Evolutionary conservation across 106 monocot genomes (phyloP), one percentile per base, ranked within the genome.

Genomic region (Chionographis japonica): DNA sequence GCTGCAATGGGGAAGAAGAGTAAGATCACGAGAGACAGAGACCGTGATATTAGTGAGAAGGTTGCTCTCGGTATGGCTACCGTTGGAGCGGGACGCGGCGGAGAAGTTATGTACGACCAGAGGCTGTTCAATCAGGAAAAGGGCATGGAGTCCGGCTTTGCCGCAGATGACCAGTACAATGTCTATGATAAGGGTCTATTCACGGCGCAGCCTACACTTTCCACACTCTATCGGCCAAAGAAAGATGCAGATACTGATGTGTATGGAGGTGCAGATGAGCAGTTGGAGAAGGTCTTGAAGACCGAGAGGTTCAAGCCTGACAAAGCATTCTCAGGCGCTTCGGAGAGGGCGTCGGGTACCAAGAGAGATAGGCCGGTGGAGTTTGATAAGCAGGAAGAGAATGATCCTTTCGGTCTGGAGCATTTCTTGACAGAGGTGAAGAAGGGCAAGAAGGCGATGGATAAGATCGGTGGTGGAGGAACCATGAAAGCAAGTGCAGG

Each of bases 361-460:
- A 93, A 88, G 85, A 87, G 92, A 70, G 97, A 98, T 4, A 75
- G 92, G 37, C 83, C 98, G 2, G 77, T 98, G 0, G 98, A 98
- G 72, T 98, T 98, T 85, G 89, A 89, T 40, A 87, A 93, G 71
- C 85, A 80, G 54, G 98, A 93, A 69, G 98, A 98, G 72, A 90
- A 78, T 37, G 93, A 93, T 81, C 98, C 92, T 0, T 92, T 98
- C 15, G 98, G 93, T 37, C 65, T 98, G 61, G 92, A 98, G 59
- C 83, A 90, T 83, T 98, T 98, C 79, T 88, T 98, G 83, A 98
- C 92, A 2, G 98, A 98, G 61, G 98, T 98, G 62, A 93, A 93
- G 92, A 92, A 83, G 53, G 98, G 92, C 8, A 98, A 98, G 78
- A 98, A 98, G 67, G 87, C 89, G 5, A 85, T 98, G 76, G 89